These are phyloP conservation scores for Escallonia rubra DNA, from an alignment of 129 eudicot species.

Conservation along the genomic window DNA sequence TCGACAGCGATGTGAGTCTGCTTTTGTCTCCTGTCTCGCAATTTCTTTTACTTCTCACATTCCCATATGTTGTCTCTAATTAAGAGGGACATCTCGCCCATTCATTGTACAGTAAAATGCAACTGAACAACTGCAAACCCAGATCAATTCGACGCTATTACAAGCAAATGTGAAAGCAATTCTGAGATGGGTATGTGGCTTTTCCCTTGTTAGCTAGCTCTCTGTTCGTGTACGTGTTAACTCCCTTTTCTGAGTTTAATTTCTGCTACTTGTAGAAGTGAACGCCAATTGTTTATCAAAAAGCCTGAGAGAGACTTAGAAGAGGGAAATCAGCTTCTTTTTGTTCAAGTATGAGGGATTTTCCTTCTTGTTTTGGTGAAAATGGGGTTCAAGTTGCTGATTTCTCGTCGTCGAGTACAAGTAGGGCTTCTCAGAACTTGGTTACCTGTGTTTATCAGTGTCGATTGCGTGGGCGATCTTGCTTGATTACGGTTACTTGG, in stretches of 20 bases:
- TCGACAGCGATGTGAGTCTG: slow-evolving; percentile 9
- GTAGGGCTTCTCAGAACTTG: slow-evolving; percentile 20
- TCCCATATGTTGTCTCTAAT: slow-evolving; percentile 19
- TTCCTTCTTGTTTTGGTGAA: slow-evolving; percentile 40
- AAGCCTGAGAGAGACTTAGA: not conserved
- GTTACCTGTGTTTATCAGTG: slow-evolving; percentile 28
- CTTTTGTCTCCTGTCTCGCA: slow-evolving; percentile 11
- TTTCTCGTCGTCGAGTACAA: slow-evolving; percentile 14
- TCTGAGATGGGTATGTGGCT: slow-evolving; percentile 12
- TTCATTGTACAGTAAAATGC: not conserved
- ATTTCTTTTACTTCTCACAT: slow-evolving; percentile 1
- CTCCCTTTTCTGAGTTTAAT: not conserved
- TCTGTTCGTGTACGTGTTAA: not conserved
- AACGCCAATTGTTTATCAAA: not conserved
- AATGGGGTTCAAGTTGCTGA: slow-evolving; percentile 38
- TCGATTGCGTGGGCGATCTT: slow-evolving; percentile 7
- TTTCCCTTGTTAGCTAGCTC: not conserved
- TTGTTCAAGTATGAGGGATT: slow-evolving; percentile 22
- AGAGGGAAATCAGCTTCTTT: not conserved
- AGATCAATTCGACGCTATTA: slow-evolving; percentile 10
- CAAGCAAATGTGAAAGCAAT: not conserved
- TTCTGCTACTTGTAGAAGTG: not conserved
- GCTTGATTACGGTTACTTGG: slow-evolving; percentile 27
- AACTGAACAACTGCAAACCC: slow-evolving; percentile 1
- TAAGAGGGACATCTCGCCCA: not conserved